Conservation (phyloP, 768 basidiomycete genomes). For the Boletus pseudopeckii region DNA sequence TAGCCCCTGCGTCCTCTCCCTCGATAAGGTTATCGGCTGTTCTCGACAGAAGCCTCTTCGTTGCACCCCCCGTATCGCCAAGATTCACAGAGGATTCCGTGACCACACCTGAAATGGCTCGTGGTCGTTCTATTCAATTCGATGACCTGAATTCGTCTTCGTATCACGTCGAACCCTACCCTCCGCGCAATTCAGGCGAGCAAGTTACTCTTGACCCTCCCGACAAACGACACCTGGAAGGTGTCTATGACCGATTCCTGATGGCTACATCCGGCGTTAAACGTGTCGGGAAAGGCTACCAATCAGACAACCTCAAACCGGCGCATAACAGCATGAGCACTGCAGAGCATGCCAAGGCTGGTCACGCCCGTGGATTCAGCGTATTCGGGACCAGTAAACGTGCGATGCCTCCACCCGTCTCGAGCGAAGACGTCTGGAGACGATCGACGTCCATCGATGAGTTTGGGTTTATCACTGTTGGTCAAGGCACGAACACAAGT, state of each 20-base stretch:
- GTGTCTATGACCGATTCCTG: constrained; percentile 77
- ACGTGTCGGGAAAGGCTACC: constrained; percentile 76
- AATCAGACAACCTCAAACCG: constrained; percentile 59
- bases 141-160: constrained; percentile 59
- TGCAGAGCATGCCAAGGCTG: constrained; percentile 18
- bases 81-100: constrained; percentile 39
- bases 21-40: constrained; percentile 60
- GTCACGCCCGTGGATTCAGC: constrained; percentile 25
- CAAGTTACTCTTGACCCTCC: constrained; percentile 47
- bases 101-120: constrained; percentile 21
- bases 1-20: constrained; percentile 37
- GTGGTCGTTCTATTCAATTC: constrained; percentile 18
- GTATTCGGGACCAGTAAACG: constrained; percentile 39
- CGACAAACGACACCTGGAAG: constrained; percentile 59
- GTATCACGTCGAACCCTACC: constrained; percentile 63
- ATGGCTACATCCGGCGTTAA: constrained; percentile 82
- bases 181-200: constrained; percentile 41
- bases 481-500: constrained; percentile 23
- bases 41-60: constrained; percentile 66
- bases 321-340: constrained; percentile 31
- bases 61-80: constrained; percentile 44
- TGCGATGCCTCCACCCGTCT: constrained; percentile 69
- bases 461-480: constrained; percentile 50
- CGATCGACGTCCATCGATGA: constrained; percentile 58
- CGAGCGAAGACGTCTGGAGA: constrained; percentile 54